Evolutionary conservation across 2,329 filamentous ascomycete species (phyloP).

Genomic region (Penicillium sp.): DNA sequence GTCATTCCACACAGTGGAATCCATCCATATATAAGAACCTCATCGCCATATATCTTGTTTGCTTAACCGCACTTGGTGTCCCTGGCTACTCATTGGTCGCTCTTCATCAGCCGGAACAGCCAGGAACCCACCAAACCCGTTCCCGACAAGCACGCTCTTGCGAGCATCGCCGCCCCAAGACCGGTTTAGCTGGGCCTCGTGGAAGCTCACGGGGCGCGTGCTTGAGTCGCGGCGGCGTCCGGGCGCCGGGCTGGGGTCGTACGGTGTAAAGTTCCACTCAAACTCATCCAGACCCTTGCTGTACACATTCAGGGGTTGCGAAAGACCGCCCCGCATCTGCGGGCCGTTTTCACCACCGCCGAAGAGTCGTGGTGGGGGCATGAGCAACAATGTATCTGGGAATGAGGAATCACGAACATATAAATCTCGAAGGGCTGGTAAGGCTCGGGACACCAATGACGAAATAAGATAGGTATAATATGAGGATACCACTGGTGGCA

Average conservation of each 20-base stretch:
- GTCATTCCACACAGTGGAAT: not conserved
- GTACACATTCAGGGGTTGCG: slow-evolving; percentile 62
- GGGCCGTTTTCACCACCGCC: slow-evolving; percentile 38
- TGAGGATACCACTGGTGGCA: slow-evolving; percentile 53
- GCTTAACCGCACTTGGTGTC: slow-evolving; percentile 32
- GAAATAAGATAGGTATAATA: slow-evolving; percentile 85
- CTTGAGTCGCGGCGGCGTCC: slow-evolving; percentile 40
- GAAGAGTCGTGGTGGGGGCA: slow-evolving; percentile 61
- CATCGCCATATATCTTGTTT: slow-evolving; percentile 43
- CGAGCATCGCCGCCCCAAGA: slow-evolving; percentile 61
- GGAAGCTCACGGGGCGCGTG: slow-evolving; percentile 49
- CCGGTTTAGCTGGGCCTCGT: slow-evolving; percentile 50
- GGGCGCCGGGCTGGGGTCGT: slow-evolving; percentile 49
- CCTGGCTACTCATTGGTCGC: slow-evolving; percentile 38
- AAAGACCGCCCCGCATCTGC: slow-evolving; percentile 40
- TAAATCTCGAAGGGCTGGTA: slow-evolving; percentile 72
- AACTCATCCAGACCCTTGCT: slow-evolving; percentile 66
- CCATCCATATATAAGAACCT: slow-evolving; percentile 3
- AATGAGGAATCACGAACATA: slow-evolving; percentile 87
- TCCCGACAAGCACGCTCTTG: slow-evolving; percentile 64
- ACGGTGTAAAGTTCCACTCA: slow-evolving; percentile 66
- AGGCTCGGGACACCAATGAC: slow-evolving; percentile 73
- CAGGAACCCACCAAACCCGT: slow-evolving; percentile 66
- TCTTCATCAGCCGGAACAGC: slow-evolving; percentile 59
- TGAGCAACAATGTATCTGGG: slow-evolving; percentile 73